Evolutionary conservation across 805 yeast genomes (phyloP).

Genomic region (Kuraishia capsulata): DNA sequence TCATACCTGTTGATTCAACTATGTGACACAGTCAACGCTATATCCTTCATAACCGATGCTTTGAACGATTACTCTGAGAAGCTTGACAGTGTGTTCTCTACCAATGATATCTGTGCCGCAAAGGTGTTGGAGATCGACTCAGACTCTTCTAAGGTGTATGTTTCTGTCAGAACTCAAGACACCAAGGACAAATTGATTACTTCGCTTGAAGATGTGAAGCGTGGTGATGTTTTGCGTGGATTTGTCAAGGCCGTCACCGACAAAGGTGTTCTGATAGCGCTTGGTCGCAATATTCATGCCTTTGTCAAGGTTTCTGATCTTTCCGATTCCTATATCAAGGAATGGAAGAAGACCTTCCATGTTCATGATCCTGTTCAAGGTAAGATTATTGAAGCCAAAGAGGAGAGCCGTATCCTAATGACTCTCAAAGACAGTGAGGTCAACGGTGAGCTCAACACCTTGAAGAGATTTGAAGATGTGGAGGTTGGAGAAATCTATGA

Average conservation of each 20-base stretch:
- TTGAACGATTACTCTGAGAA: conserved; percentile 53
- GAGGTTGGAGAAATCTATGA: conserved; percentile 62
- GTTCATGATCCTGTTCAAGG: conserved; percentile 69
- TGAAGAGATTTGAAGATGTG: conserved; percentile 60
- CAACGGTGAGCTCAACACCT: conserved; percentile 51
- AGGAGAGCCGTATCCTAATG: conserved; percentile 58
- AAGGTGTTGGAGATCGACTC: conserved; percentile 38
- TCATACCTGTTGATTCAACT: conserved; percentile 59
- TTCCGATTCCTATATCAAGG: conserved; percentile 72
- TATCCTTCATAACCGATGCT: conserved; percentile 71
- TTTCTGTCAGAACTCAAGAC: conserved; percentile 50
- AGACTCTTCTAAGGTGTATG: conserved; percentile 43
- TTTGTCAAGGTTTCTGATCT: conserved; percentile 75
- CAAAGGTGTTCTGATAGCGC: conserved; percentile 67
- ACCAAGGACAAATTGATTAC: conserved; percentile 42
- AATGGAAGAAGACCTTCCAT: conserved; percentile 76
- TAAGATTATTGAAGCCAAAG: conserved; percentile 54
- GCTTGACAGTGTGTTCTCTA: conserved; percentile 37
- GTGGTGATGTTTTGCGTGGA: conserved; percentile 76
- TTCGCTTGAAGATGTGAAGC: conserved; percentile 42
- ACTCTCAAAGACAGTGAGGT: conserved; percentile 78
- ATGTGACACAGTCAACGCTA: conserved; percentile 52
- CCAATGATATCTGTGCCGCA: conserved; percentile 50
- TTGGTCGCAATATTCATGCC: conserved; percentile 66
- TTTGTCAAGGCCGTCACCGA: conserved; percentile 66